Percentiles rank a stretch among this genome's conserved stretches.
These are phyloP conservation scores for Amoebophrya sp. DNA, from an alignment of 169 alveolate species.

Conservation along the genomic window DNA sequence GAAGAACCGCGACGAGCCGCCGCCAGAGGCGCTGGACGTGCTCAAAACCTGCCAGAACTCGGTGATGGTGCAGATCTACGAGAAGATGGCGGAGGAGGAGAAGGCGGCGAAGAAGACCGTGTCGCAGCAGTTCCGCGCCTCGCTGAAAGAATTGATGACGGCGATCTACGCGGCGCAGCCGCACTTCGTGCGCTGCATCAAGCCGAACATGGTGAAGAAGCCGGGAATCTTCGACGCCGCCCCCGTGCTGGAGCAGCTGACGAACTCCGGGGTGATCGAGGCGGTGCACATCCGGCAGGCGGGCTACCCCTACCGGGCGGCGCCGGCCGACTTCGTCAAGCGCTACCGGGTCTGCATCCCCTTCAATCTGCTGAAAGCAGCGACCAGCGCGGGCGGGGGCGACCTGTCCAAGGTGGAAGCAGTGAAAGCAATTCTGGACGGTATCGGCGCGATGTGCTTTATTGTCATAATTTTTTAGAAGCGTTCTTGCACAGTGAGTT, in stretches of 20 bases:
- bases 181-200: constrained; percentile 45
- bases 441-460: too few relatives aligned
- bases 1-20: neutral
- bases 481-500: too few relatives aligned
- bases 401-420: neutral
- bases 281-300: neutral
- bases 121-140: constrained; percentile 24
- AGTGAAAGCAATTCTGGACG: neutral
- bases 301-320: neutral
- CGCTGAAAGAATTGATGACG: constrained; percentile 32
- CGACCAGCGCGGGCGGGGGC: neutral
- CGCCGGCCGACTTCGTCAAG: neutral
- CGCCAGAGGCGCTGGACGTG: neutral
- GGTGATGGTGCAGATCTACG: neutral
- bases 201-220: constrained; percentile 38
- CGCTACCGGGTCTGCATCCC: neutral
- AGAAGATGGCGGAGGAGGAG: neutral
- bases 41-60: neutral
- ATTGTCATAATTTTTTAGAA: too few relatives aligned
- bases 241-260: constrained; percentile 37
- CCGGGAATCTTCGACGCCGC: constrained; percentile 22
- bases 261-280: neutral
- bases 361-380: neutral
- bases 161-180: constrained; percentile 34
- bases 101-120: neutral